Percentiles rank a stretch among this genome's conserved stretches.
Conservation (phyloP, 805 yeast species). For the Spathaspora sp. region DNA sequence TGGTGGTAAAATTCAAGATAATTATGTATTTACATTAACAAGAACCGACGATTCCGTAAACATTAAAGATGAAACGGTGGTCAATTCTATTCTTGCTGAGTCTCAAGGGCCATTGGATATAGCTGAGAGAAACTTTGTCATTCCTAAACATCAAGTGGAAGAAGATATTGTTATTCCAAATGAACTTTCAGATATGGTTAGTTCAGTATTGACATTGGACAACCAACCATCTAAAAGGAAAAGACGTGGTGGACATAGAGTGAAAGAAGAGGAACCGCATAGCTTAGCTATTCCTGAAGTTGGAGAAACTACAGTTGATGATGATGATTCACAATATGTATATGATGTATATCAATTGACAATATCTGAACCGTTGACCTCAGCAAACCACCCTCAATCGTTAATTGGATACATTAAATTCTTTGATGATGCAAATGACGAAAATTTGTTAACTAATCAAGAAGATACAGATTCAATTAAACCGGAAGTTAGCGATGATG, state of each 20-base stretch:
- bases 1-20: too few species aligned
- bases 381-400: conserved; percentile 47
- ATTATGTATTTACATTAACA: conserved; percentile 30
- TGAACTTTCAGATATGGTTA: conserved; percentile 73
- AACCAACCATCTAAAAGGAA: conserved; percentile 9
- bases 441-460: conserved; percentile 11
- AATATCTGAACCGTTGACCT: conserved; percentile 22
- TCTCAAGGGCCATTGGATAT: conserved; percentile 7
- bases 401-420: conserved; percentile 52
- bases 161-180: conserved; percentile 45
- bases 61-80: conserved; percentile 14
- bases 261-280: not conserved
- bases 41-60: conserved; percentile 25
- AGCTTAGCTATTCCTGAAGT: not conserved
- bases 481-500: conserved; percentile 56
- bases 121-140: conserved; percentile 26
- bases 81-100: conserved; percentile 25
- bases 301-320: conserved; percentile 1
- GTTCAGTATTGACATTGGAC: conserved; percentile 48
- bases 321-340: conserved; percentile 62
- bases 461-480: conserved; percentile 28
- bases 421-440: conserved; percentile 42
- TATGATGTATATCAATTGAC: conserved; percentile 72
- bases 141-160: conserved; percentile 28
- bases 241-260: conserved; percentile 7